These are phyloP conservation scores for Neospermospora avenae DNA, from an alignment of 2,329 filamentous ascomycete genomes.

Conservation along the genomic window DNA sequence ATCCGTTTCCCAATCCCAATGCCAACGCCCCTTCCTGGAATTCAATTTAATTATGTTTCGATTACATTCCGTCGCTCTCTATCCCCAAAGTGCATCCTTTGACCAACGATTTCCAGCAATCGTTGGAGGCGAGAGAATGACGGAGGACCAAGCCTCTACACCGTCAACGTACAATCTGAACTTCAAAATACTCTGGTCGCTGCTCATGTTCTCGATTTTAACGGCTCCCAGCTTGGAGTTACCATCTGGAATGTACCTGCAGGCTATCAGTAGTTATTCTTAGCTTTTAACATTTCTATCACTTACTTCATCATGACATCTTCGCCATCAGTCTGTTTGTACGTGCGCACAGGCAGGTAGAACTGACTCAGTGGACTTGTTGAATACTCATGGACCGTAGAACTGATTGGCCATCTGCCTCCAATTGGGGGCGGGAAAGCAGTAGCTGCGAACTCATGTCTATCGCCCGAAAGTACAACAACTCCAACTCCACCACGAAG, in stretches of 20 bases:
- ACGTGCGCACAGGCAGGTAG: slow-evolving; percentile 80
- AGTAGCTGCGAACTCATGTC: slow-evolving; percentile 96
- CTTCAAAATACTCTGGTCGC: slow-evolving; percentile 68
- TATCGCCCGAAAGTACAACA: slow-evolving; percentile 81
- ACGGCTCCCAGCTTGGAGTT: slow-evolving; percentile 86
- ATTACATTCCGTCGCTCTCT: slow-evolving; percentile 14
- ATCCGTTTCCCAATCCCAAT: background rate
- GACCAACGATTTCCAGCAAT: slow-evolving; percentile 26
- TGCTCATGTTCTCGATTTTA: slow-evolving; percentile 67
- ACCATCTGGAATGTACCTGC: slow-evolving; percentile 74
- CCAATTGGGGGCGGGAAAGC: slow-evolving; percentile 62
- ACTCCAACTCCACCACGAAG: slow-evolving; percentile 68
- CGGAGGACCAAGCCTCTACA: slow-evolving; percentile 69
- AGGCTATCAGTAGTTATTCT: background rate
- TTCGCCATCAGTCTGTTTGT: slow-evolving; percentile 74
- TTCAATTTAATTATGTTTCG: background rate
- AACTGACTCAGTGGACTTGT: slow-evolving; percentile 92
- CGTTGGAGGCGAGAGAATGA: slow-evolving; percentile 46
- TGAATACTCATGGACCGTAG: slow-evolving; percentile 84
- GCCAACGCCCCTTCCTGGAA: slow-evolving; percentile 4
- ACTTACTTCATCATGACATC: slow-evolving; percentile 82
- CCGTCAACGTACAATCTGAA: slow-evolving; percentile 85
- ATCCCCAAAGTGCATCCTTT: slow-evolving; percentile 35
- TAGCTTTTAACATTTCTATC: too few species aligned
- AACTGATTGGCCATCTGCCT: slow-evolving; percentile 59